Base-by-base conservation (phyloP, 2,329 filamentous ascomycete species). In the Colletotrichum aenigma region DNA sequence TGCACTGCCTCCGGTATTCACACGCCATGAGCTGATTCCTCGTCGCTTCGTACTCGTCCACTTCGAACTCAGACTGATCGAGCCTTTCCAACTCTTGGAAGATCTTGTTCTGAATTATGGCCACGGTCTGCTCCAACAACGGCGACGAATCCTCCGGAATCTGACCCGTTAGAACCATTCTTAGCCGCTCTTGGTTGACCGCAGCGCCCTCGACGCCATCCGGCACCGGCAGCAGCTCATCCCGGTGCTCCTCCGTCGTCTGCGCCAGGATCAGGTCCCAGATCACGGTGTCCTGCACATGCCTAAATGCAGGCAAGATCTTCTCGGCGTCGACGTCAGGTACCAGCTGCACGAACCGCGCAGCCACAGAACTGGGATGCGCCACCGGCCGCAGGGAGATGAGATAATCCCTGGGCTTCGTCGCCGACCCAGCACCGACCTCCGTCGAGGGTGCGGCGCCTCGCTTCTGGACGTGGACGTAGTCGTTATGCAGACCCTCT, bases 401-500 rank as follows among this genome's bases (percentile, higher is more conserved):
- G 75, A 92, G 84, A 74, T 89, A 90, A 76, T 90, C 88, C 13
- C 67, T 74, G 7, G 77, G 75, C 56, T 73, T 78, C 15, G 43
- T 52, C 10, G 60, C 21, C 15, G 32, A 21, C 24, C 83, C 85
- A 3, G 64, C 52, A 6, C 60, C 38, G 1, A n/a, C 36, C 15
- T 80, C 77, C 10, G 80, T 78, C 2, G 79, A 78, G 2, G 78
- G 76, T 15, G 69, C 71, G 7, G 81, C 78, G 3, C 82, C 81
- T 34, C 86, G 85, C 79, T 89, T 90, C 70, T 89, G 87, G 12
- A 92, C 84, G 79, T 92, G 90, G 1, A 90, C 82, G 79, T 92
- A 92, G 81, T 92, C 91, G 78, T 92, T 92, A 80, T 92, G 90
- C 71, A 92, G 83, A 6, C 80, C 81, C 0, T 83, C 81, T 0